Conservation (phyloP, 75 land plant species). For the Cunninghamia lanceolata region DNA sequence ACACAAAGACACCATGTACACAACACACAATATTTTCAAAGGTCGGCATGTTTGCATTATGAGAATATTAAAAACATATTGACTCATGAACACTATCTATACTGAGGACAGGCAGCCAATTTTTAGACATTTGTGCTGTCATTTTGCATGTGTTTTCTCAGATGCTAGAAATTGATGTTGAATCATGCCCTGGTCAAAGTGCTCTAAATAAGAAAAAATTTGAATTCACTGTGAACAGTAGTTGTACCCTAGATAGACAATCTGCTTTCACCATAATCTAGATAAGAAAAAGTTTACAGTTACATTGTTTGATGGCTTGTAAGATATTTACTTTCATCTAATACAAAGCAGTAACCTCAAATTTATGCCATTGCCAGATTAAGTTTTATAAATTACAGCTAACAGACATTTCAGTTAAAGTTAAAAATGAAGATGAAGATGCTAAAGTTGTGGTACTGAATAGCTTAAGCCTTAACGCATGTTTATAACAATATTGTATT, state of each 20-base stretch:
- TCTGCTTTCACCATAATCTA: neutral
- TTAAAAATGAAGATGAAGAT: neutral
- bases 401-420: neutral
- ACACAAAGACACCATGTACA: neutral
- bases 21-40: neutral
- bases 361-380: neutral
- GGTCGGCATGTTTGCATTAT: neutral
- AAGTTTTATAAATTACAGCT: neutral
- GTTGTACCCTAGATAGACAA: neutral
- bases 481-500: neutral
- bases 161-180: no score
- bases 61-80: no score
- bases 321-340: neutral
- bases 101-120: neutral
- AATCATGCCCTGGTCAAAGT: no score
- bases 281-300: neutral
- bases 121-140: no score
- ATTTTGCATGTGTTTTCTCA: no score
- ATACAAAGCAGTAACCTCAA: neutral
- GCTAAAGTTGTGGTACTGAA: neutral
- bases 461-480: neutral
- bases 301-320: neutral
- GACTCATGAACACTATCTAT: no score
- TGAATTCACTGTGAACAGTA: neutral
- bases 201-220: no score